A percentile compares a stretch with the other conserved stretches of the same genome.
phyloP scores from a whole-genome alignment of 2,329 filamentous ascomycete genomes.

The Drechmeria coniospora region DNA sequence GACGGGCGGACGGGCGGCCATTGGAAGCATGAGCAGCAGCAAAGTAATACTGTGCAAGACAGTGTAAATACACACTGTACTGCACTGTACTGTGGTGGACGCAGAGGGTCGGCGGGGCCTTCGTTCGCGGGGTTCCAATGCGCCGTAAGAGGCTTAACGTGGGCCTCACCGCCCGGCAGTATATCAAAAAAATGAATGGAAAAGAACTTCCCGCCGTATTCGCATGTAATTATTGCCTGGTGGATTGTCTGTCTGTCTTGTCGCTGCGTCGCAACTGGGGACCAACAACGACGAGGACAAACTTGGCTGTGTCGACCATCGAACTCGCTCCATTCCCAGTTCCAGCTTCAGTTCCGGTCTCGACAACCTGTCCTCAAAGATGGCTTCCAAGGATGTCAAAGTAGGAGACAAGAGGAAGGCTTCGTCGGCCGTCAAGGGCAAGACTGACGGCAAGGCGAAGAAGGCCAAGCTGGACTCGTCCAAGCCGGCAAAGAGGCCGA shows the following conservation, averaged over 20 bases:
- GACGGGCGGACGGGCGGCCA: no score
- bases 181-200: constrained; percentile 12
- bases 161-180: constrained; percentile 20
- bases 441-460: constrained; percentile 27
- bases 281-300: no score
- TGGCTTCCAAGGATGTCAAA: constrained; percentile 32
- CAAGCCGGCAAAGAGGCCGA: constrained; percentile 20
- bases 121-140: constrained; percentile 13
- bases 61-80: no score
- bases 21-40: no score
- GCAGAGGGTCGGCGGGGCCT: constrained; percentile 6
- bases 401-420: constrained; percentile 43
- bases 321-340: no score
- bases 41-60: no score
- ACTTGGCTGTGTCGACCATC: no score
- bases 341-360: no score
- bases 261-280: no score
- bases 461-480: constrained; percentile 31
- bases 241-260: no score
- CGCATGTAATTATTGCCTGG: no score
- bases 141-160: constrained; percentile 9
- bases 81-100: constrained; percentile 9
- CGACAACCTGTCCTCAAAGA: constrained; percentile 9
- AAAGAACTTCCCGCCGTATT: no score
- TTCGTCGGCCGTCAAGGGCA: constrained; percentile 26